Conservation (phyloP, 208 protist species). For the Wallacemonas sp. region DNA sequence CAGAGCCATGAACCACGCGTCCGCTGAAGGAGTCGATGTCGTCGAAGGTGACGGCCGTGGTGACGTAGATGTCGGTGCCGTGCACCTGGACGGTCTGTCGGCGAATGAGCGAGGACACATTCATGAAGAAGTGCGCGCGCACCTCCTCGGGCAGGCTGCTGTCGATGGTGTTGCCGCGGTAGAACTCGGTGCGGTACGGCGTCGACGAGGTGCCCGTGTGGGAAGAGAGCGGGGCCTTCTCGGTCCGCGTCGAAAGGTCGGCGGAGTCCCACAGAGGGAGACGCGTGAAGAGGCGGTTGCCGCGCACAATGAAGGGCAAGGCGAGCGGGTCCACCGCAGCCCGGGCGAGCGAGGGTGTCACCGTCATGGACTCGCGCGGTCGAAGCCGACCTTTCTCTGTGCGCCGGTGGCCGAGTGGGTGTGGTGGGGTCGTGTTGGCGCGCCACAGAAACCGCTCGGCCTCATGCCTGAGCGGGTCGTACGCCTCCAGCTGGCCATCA, state of each 20-base stretch:
- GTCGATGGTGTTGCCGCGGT: conserved; percentile 1
- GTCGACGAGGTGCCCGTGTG: background rate
- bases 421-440: background rate
- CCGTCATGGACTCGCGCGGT: conserved; percentile 25
- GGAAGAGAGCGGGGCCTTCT: no score
- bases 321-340: conserved; percentile 52
- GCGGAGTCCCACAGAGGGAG: conserved; percentile 28
- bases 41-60: conserved; percentile 47
- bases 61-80: conserved; percentile 68
- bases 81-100: conserved; percentile 41
- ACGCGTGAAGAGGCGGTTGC: conserved; percentile 66
- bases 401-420: background rate
- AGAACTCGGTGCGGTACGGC: background rate
- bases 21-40: conserved; percentile 57
- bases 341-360: conserved; percentile 26
- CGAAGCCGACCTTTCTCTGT: conserved; percentile 37
- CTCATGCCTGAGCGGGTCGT: conserved; percentile 23
- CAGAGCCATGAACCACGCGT: conserved; percentile 16
- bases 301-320: conserved; percentile 63
- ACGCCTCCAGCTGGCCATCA: conserved; percentile 49
- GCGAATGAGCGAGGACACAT: conserved; percentile 70
- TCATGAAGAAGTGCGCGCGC: conserved; percentile 66
- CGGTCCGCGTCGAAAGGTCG: no score
- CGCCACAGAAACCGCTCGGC: conserved; percentile 38
- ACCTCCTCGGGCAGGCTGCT: conserved; percentile 12